Percentiles rank a stretch among this genome's conserved stretches.
phyloP scores from a whole-genome alignment of 176 grass and related monocot species.

The Raddia guianensis region DNA sequence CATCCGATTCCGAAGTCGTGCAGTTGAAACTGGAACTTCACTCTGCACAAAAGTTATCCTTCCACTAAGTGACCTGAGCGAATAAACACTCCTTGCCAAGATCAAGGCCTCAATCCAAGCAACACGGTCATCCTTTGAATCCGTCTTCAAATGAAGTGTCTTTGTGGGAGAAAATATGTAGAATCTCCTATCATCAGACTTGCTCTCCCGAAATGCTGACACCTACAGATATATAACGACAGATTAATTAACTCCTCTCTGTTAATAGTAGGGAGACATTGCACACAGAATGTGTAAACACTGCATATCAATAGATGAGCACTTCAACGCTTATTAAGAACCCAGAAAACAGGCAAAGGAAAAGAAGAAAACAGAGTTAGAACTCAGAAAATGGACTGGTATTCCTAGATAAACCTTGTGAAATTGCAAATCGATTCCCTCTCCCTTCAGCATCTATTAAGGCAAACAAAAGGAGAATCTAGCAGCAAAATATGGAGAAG shows the following conservation, averaged over 20 bases:
- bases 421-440: slow-evolving; percentile 6
- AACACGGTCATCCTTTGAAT: slow-evolving; percentile 67
- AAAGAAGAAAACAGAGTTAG: slow-evolving; percentile 11
- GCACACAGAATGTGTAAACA: slow-evolving; percentile 13
- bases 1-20: slow-evolving; percentile 59
- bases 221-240: slow-evolving; percentile 53
- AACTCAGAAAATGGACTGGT: slow-evolving; percentile 29
- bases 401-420: slow-evolving; percentile 5
- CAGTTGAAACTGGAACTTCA: slow-evolving; percentile 61
- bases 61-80: slow-evolving; percentile 61
- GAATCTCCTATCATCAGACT: slow-evolving; percentile 75
- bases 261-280: slow-evolving; percentile 3
- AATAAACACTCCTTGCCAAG: slow-evolving; percentile 66
- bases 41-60: slow-evolving; percentile 56
- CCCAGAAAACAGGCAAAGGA: neutral
- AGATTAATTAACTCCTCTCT: slow-evolving; percentile 29
- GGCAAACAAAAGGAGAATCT: slow-evolving; percentile 23
- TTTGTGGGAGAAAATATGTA: slow-evolving; percentile 90
- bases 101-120: slow-evolving; percentile 74
- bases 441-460: slow-evolving; percentile 13
- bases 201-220: slow-evolving; percentile 76
- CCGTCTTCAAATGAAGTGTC: slow-evolving; percentile 67
- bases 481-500: neutral
- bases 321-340: slow-evolving; percentile 3
- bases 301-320: neutral